Evolutionary conservation across 306 rosid genomes (phyloP).

Genomic region (Quercus berberidifolia): DNA sequence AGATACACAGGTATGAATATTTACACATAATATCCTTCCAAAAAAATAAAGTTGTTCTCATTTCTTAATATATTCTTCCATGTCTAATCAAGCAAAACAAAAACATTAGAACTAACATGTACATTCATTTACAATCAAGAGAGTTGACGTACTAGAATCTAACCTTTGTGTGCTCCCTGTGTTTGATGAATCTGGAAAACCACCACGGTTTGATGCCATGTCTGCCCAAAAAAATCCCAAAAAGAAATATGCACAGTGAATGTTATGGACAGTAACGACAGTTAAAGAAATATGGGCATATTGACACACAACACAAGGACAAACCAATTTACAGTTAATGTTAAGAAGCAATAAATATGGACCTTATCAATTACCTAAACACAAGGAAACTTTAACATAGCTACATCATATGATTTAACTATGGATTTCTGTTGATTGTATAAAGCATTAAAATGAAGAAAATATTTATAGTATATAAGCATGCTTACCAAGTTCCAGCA

Average conservation of each 20-base stretch:
- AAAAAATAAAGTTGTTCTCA: no score
- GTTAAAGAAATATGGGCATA: neutral
- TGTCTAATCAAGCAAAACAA: neutral
- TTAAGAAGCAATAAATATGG: neutral
- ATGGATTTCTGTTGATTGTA: no score
- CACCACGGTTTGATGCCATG: slow-evolving; percentile 49
- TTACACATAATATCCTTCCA: no score
- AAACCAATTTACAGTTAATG: neutral
- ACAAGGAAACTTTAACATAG: no score
- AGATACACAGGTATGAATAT: no score
- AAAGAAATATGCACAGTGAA: neutral
- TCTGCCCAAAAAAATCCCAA: slow-evolving; percentile 17
- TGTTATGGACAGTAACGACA: no score
- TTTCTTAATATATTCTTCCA: neutral
- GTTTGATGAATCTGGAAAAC: slow-evolving; percentile 36
- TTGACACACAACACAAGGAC: neutral
- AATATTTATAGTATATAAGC: neutral
- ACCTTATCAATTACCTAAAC: neutral
- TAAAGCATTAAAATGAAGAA: no score
- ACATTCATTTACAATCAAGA: neutral
- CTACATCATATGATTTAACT: no score
- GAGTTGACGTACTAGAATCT: slow-evolving; percentile 4
- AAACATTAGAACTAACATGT: neutral
- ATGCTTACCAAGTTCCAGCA: neutral
- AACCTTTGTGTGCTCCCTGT: slow-evolving; percentile 46